Percentiles rank a stretch among this genome's conserved stretches.
phyloP scores from a whole-genome alignment of 768 basidiomycete species.

The Russula brevipes region DNA sequence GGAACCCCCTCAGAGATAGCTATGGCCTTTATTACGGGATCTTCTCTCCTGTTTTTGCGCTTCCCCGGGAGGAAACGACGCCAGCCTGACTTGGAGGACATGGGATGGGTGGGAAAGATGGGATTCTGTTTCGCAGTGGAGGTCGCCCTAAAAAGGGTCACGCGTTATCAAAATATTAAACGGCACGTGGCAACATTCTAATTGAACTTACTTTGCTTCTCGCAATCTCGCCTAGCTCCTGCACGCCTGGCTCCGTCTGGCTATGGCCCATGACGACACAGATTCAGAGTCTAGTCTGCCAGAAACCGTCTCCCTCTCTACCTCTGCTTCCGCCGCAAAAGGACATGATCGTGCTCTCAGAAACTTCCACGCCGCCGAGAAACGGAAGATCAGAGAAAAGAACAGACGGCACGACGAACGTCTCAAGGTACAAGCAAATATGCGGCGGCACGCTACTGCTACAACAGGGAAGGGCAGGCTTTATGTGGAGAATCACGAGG shows the following conservation, averaged over 20 bases:
- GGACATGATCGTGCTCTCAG: conserved; percentile 9
- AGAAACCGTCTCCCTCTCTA: conserved; percentile 20
- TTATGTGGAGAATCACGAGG: conserved; percentile 7
- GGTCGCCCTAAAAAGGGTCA: conserved; percentile 1
- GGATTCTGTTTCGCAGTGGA: neutral
- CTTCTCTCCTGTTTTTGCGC: conserved; percentile 13
- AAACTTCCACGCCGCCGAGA: conserved; percentile 13
- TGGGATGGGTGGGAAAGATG: conserved; percentile 7
- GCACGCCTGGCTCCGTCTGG: neutral
- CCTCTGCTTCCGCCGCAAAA: conserved; percentile 19
- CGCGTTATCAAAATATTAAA: neutral
- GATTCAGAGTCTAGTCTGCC: conserved; percentile 23
- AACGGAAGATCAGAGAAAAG: conserved; percentile 16
- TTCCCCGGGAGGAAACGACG: conserved; percentile 19
- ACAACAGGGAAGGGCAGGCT: conserved; percentile 6
- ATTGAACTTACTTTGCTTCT: conserved; percentile 9
- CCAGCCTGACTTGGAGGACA: conserved; percentile 13
- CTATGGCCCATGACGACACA: conserved; percentile 9
- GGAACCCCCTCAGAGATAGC: conserved; percentile 11
- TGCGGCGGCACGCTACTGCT: conserved; percentile 1
- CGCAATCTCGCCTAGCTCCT: neutral
- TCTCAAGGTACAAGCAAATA: conserved; percentile 23
- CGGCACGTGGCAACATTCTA: conserved; percentile 16
- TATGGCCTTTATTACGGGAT: conserved; percentile 14
- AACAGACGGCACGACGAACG: conserved; percentile 20